Base-by-base conservation (phyloP, 106 monocot species). In the Allium fistulosum region DNA sequence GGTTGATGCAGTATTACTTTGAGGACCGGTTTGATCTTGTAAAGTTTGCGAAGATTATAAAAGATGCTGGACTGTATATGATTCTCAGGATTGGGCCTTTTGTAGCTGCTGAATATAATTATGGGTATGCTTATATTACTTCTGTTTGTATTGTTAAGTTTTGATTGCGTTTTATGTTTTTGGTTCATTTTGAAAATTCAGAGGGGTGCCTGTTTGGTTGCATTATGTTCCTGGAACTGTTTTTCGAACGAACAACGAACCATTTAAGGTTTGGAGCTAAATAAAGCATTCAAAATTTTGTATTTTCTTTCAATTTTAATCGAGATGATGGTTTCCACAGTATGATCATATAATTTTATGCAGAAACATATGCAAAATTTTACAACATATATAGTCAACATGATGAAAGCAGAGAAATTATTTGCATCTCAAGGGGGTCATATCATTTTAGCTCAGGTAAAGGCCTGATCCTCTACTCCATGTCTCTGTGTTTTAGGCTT, bases 21-120 rank as follows among this genome's bases (percentile, higher is more conserved):
- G 88, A 81, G 80, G 91, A 85, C 12, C 78, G 95, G 8, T 95
- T 88, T 75, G 85, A 95, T 61, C 77, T 95, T 60, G 91, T 95
- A 17, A 85, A 74, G 61, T 95, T 95, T 61, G 88, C 79, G 22
- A 83, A 76, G 69, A 76, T 91, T 57, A 91, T 95, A 8, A 71
- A 70, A 10, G 88, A 95, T 48, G 91, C 91, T 49, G 83, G 95
- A 56, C 66, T 95, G 85, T 86, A 84, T 46, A 61, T 95, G 73
- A 91, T 95, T 58, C 95, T 95, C 17, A 91, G 95, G 65, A 88
- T 95, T 55, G 95, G 95, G 15, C 95, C 95, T 14, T 95, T 91
- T 60, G 91, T 95, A 11, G 88, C 88, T 4, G 95, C 95, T 0
- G 95, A 95, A 68, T 95, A 91, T 85, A 91, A 85, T 70, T 95